These are phyloP conservation scores for Funneliformis geosporum DNA, from an alignment of 192 early-diverging fungal species.

Conservation along the genomic window DNA sequence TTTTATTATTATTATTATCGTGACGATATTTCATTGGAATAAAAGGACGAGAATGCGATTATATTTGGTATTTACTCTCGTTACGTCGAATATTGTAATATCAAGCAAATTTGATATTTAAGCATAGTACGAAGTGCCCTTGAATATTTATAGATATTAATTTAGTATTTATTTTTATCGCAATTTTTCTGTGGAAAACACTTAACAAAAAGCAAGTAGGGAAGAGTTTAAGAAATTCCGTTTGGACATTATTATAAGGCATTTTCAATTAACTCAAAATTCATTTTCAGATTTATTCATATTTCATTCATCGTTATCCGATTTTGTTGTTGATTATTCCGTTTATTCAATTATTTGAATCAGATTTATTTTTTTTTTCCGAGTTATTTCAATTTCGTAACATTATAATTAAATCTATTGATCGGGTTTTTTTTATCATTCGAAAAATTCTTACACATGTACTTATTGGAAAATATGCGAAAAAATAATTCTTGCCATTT, in stretches of 20 bases:
- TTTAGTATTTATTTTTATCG: neutral
- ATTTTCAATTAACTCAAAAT: neutral
- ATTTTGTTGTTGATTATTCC: neutral
- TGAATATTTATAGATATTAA: neutral
- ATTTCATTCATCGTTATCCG: neutral
- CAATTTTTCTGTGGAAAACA: too few species aligned
- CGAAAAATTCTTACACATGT: neutral
- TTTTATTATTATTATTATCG: neutral
- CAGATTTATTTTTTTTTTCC: neutral
- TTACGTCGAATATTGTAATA: neutral
- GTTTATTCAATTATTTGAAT: neutral
- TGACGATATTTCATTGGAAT: neutral
- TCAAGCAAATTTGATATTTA: neutral
- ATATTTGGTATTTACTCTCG: neutral
- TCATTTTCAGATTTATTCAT: neutral
- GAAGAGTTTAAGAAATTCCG: neutral
- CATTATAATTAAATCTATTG: neutral
- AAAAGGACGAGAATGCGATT: neutral
- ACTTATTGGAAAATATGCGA: neutral
- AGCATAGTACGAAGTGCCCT: neutral
- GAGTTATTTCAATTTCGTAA: neutral
- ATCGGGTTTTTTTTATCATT: neutral
- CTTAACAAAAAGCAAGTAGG: neutral
- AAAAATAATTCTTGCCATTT: neutral
- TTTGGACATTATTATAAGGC: neutral